Evolutionary conservation across 805 yeast species (phyloP), one percentile per base, ranked within the genome.

Genomic region (Teunomyces stri): DNA sequence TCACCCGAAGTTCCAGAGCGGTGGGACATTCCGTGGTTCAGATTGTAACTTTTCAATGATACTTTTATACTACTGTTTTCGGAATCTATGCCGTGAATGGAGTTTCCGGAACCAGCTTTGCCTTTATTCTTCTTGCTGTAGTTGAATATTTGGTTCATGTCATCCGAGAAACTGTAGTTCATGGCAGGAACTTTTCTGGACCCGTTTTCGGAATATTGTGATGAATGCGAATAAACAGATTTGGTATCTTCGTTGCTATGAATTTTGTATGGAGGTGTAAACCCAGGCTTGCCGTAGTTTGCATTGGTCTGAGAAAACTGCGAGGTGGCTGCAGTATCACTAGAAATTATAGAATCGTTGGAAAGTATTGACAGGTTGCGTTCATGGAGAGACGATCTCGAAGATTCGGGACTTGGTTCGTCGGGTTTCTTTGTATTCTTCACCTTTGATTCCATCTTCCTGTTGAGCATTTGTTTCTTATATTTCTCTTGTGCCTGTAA

Each of bases 401-500:
- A 16, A 15, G 36, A 27, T 9, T 15, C 25, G 41, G 34, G 39
- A 34, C 40, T 18, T 4, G 39, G 12, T 5, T 16, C 34, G 6
- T 31, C 34, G 42, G 29, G 11, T 28, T 16, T 31, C 34, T 22
- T 18, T 12, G 36, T 35, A 15, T 28, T 11, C 30, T 18, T 18
- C 9, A 38, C 38, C 7, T 30, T 9, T 7, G 41, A 28, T 10
- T 29, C 39, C 36, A 42, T 40, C 31, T 46, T 47, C 37, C 42
- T 46, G 6, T 45, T 47, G n/a, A 31, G 43, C 46, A 53, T 51
- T 27, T 51, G 50, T 28, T 49, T 50, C 44, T 55, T 53, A 38
- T 51, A 41, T 43, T 55, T 51, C 36, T 53, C 56, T 39, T 55
- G 57, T 11, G 50, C 48, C 47, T 55, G 59, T 43, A 47, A 55